A percentile compares a stretch with the other conserved stretches of the same genome.
Evolutionary conservation across 2,329 filamentous ascomycete genomes (phyloP).

Genomic region (Pseudocercospora ulei): DNA sequence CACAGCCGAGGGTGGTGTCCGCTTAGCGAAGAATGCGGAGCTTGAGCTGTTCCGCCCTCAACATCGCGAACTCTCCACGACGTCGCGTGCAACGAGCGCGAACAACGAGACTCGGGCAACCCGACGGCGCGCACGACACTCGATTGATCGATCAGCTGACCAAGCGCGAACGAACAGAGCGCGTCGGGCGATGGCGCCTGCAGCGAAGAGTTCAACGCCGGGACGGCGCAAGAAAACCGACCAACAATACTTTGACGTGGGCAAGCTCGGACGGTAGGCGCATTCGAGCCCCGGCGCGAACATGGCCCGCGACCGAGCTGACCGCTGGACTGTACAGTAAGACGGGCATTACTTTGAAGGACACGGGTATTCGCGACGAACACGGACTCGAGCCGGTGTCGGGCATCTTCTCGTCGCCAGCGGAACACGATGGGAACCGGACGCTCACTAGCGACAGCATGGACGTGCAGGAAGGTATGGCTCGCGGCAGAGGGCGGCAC

Average conservation of each 20-base stretch:
- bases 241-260: constrained; percentile 34
- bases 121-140: constrained; percentile 9
- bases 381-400: constrained; percentile 85
- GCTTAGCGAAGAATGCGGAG: too few relatives aligned
- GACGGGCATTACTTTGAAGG: constrained; percentile 73
- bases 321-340: constrained; percentile 50
- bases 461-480: constrained; percentile 55
- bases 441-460: constrained; percentile 34
- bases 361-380: constrained; percentile 73
- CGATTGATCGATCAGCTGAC: constrained; percentile 22
- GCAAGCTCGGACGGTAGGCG: constrained; percentile 32
- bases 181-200: constrained; percentile 28
- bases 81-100: constrained; percentile 6
- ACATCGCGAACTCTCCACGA: constrained; percentile 10
- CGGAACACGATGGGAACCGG: constrained; percentile 25
- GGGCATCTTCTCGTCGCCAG: constrained; percentile 79
- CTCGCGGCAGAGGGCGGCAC: constrained; percentile 1
- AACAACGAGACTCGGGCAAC: background rate
- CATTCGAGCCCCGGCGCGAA: background rate
- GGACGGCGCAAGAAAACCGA: constrained; percentile 28
- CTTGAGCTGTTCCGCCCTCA: too few relatives aligned
- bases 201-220: constrained; percentile 24
- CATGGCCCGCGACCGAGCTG: constrained; percentile 9
- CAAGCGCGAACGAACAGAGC: constrained; percentile 26
- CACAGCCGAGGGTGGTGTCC: too few relatives aligned